Percentiles rank a stretch among this genome's conserved stretches.
phyloP scores from a whole-genome alignment of 1,139 yeast species.

The Taiozyma sp. region DNA sequence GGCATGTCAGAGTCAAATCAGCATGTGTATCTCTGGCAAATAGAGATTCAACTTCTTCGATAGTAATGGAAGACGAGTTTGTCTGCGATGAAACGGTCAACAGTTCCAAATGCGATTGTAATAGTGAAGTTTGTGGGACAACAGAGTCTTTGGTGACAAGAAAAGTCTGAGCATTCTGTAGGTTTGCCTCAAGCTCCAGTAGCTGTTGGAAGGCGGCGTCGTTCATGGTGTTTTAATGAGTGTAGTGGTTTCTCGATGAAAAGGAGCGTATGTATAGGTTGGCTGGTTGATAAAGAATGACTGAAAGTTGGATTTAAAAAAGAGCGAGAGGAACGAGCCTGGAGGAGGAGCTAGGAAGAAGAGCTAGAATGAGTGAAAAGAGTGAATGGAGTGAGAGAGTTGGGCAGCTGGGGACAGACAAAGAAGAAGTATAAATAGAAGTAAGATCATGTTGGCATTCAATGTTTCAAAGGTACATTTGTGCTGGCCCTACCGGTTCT shows the following conservation, averaged over 20 bases:
- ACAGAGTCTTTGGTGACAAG: not conserved
- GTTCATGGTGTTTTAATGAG: conserved; percentile 3
- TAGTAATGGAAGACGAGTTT: conserved; percentile 3
- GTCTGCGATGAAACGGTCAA: not conserved
- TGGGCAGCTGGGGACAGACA: not conserved
- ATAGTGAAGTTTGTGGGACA: conserved; percentile 1
- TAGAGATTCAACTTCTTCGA: conserved; percentile 13
- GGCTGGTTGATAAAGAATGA: not conserved
- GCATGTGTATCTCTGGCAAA: conserved; percentile 11
- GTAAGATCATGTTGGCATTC: not conserved
- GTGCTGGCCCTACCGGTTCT: not conserved
- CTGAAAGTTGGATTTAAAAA: not conserved
- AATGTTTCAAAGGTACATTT: not conserved
- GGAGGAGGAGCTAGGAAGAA: not conserved
- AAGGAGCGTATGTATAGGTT: not conserved
- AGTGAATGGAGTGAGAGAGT: not conserved
- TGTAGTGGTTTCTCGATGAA: not conserved
- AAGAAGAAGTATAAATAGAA: not conserved
- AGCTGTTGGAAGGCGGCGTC: conserved; percentile 9
- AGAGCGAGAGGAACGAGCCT: not conserved
- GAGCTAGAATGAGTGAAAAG: not conserved
- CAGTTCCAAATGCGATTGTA: conserved; percentile 6
- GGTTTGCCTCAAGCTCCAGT: conserved; percentile 8
- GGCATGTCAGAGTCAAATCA: conserved; percentile 20
- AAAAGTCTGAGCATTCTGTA: conserved; percentile 8